Evolutionary conservation across 176 grass and related monocot species (phyloP), one percentile per base, ranked within the genome.

Genomic region (Ananas comosus): DNA sequence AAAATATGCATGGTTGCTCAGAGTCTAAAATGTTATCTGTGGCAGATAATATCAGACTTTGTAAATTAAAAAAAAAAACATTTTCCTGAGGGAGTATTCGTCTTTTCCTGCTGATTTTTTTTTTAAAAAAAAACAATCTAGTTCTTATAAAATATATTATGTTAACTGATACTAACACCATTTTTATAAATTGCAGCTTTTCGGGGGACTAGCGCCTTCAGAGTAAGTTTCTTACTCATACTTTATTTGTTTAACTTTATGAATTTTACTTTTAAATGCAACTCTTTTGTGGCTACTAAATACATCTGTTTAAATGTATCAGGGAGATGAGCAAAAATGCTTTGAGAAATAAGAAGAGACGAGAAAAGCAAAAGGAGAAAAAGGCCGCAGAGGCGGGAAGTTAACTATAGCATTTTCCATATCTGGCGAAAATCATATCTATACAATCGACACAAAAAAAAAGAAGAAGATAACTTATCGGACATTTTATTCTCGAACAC

Each of bases 301-400:
- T 19, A 2, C 9, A 10, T 75, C 13, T 42, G 8, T 33, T 59
- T 17, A 16, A 22, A 33, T 75, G 25, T 72, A 70, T 76, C 87
- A 76, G 80, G 24, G 85, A 99, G 78, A 93, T 84, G 82, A 99
- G 94, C 87, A 99, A 99, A 76, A 99, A 56, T 83, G 94, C 94
- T 67, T 80, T 91, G 82, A 87, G 84, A 88, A 99, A 99, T 72
- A 99, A 93, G 76, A 99, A 99, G 74, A 86, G 89, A 24, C 77
- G 94, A 65, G 89, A 93, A 74, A 99, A 93, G 63, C 89, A 93
- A 71, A 85, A 76, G 72, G 94, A 93, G 75, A 93, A 97, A 69
- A 97, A 84, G 51, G 69, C 89, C 18, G 84, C 66, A 21, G 94
- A 99, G 73, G 84, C 49, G 13, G 79, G 82, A 42, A 74, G 79